A percentile compares a stretch with the other conserved stretches of the same genome.
Conservation (phyloP, 768 basidiomycete genomes). For the Pleurotus citrinopileatus region DNA sequence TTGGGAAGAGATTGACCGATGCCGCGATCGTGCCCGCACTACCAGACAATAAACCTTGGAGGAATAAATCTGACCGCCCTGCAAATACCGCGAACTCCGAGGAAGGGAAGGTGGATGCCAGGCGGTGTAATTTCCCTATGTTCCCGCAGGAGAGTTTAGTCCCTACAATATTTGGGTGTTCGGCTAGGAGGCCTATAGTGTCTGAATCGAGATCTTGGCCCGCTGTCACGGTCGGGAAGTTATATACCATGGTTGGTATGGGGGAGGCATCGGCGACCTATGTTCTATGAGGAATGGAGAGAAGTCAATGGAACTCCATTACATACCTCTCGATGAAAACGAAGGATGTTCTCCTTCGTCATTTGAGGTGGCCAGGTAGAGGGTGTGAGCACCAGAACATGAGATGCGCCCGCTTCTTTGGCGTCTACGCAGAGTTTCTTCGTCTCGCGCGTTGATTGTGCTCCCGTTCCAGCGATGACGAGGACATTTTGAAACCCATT, state of each 20-base stretch:
- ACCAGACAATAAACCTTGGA: slow-evolving; percentile 57
- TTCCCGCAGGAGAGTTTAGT: slow-evolving; percentile 84
- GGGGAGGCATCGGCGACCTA: slow-evolving; percentile 69
- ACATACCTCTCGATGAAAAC: slow-evolving; percentile 62
- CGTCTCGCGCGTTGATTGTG: slow-evolving; percentile 76
- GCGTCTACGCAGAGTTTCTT: slow-evolving; percentile 68
- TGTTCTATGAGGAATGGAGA: no score
- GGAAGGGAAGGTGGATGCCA: slow-evolving; percentile 55
- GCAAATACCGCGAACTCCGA: slow-evolving; percentile 68
- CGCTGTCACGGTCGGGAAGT: slow-evolving; percentile 79
- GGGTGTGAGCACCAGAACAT: slow-evolving; percentile 71
- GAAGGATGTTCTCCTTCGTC: slow-evolving; percentile 58
- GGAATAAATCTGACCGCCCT: slow-evolving; percentile 70
- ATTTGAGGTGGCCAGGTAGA: slow-evolving; percentile 69
- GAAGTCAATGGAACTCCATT: no score
- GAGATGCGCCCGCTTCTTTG: slow-evolving; percentile 78
- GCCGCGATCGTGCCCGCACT: slow-evolving; percentile 68
- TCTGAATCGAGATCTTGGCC: slow-evolving; percentile 87
- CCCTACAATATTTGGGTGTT: slow-evolving; percentile 85
- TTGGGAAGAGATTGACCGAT: slow-evolving; percentile 59
- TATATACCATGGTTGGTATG: slow-evolving; percentile 78
- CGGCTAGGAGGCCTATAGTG: slow-evolving; percentile 60
- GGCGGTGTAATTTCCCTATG: slow-evolving; percentile 79
- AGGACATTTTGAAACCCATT: slow-evolving; percentile 66
- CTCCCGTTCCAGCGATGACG: slow-evolving; percentile 83